Conservation (phyloP, 352 stramenopile genomes). For the Phytophthora macrochlamydospora region DNA sequence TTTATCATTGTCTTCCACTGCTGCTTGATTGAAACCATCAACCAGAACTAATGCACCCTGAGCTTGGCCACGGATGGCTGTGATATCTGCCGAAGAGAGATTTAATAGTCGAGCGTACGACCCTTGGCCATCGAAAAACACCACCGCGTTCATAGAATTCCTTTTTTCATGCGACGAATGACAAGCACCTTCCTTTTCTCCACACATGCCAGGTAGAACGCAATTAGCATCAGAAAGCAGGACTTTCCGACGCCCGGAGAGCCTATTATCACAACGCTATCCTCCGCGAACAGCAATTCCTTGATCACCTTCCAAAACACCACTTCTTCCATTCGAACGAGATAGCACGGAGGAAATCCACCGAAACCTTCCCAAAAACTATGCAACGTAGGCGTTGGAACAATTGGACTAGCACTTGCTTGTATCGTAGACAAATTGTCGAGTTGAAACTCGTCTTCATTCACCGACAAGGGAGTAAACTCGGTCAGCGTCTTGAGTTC, state of each 20-base stretch:
- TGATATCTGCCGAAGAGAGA: background rate
- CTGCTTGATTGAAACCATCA: conserved; percentile 20
- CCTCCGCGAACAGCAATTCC: conserved; percentile 4
- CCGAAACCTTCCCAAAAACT: conserved; percentile 13
- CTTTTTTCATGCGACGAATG: conserved; percentile 24
- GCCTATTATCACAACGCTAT: conserved; percentile 19
- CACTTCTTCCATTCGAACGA: conserved; percentile 21
- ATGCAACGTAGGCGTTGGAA: conserved; percentile 9
- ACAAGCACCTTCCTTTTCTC: conserved; percentile 22
- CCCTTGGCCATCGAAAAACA: conserved; percentile 16
- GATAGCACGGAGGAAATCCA: conserved; percentile 13
- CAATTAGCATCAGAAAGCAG: conserved; percentile 28
- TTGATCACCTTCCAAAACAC: conserved; percentile 16
- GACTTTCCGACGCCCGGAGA: conserved; percentile 26
- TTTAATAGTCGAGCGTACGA: conserved; percentile 9
- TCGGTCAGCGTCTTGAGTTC: background rate
- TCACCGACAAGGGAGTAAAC: background rate
- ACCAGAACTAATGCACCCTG: conserved; percentile 10
- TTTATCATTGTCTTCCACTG: background rate
- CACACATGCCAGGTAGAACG: conserved; percentile 19
- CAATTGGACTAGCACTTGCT: conserved; percentile 5
- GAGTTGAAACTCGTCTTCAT: background rate
- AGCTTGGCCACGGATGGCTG: conserved; percentile 2
- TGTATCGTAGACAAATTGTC: background rate
- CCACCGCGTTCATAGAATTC: conserved; percentile 4